Conservation (phyloP, 176 grass and related monocot genomes). For the Carex littledalei region DNA sequence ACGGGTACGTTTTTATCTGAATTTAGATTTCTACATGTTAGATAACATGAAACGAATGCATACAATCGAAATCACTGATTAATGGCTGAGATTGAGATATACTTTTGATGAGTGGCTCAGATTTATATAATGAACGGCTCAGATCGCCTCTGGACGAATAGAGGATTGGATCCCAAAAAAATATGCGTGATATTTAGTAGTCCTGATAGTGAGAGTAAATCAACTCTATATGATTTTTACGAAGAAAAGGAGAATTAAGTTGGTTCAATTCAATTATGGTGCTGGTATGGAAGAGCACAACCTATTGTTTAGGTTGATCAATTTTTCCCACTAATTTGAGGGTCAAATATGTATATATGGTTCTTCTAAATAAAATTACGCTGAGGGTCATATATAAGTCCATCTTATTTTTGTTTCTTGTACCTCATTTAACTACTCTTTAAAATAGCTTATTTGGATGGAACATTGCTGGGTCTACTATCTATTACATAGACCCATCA, state of each 20-base stretch:
- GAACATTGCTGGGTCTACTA: background rate
- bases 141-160: no score
- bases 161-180: no score
- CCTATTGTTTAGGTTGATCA: background rate
- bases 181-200: no score
- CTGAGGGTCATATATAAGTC: background rate
- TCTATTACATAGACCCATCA: background rate
- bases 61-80: no score
- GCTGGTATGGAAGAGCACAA: background rate
- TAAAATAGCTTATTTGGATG: background rate
- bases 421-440: background rate
- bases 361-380: background rate
- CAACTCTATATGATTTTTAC: background rate
- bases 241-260: background rate
- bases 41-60: no score
- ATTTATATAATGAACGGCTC: no score
- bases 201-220: background rate
- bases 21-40: no score
- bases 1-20: no score
- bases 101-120: no score
- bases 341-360: background rate
- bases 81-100: no score
- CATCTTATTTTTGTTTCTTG: background rate
- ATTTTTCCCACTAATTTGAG: background rate
- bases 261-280: background rate